A percentile compares a stretch with the other conserved stretches of the same genome.
These are phyloP conservation scores for Candida verbasci DNA, from an alignment of 805 yeast species.

Conservation along the genomic window DNA sequence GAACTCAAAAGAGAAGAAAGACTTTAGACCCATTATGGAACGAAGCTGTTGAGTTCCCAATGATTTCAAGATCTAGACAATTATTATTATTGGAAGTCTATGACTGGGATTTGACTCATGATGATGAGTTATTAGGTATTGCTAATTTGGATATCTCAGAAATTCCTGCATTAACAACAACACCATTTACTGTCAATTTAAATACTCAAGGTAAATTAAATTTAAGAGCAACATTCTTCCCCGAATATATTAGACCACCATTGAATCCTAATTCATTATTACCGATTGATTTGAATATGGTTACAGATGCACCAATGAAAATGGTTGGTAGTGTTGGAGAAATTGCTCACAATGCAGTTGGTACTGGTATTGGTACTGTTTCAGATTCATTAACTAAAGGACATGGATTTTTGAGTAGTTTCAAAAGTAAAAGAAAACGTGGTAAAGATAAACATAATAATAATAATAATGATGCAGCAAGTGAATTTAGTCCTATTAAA, in stretches of 20 bases:
- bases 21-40: slow-evolving; percentile 76
- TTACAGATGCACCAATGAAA: slow-evolving; percentile 46
- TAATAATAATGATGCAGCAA: slow-evolving; percentile 1
- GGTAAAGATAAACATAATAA: too few species aligned
- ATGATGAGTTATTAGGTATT: slow-evolving; percentile 56
- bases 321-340: slow-evolving; percentile 41
- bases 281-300: slow-evolving; percentile 35
- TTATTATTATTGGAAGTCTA: slow-evolving; percentile 45
- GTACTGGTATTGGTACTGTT: slow-evolving; percentile 6
- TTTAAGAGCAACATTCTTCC: slow-evolving; percentile 51
- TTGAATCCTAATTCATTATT: slow-evolving; percentile 30
- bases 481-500: slow-evolving; percentile 1
- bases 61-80: slow-evolving; percentile 59
- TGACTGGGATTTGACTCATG: slow-evolving; percentile 81
- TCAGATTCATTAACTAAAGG: slow-evolving; percentile 5
- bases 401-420: slow-evolving; percentile 5
- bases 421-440: slow-evolving; percentile 4
- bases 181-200: slow-evolving; percentile 46
- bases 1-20: slow-evolving; percentile 59
- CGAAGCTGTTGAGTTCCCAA: slow-evolving; percentile 54
- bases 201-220: slow-evolving; percentile 64
- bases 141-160: slow-evolving; percentile 46
- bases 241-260: slow-evolving; percentile 65
- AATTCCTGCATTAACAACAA: slow-evolving; percentile 42
- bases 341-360: slow-evolving; percentile 15